phyloP scores from a whole-genome alignment of 23 red algal genomes.

The Cyanidiococcus yangmingshanensis region DNA sequence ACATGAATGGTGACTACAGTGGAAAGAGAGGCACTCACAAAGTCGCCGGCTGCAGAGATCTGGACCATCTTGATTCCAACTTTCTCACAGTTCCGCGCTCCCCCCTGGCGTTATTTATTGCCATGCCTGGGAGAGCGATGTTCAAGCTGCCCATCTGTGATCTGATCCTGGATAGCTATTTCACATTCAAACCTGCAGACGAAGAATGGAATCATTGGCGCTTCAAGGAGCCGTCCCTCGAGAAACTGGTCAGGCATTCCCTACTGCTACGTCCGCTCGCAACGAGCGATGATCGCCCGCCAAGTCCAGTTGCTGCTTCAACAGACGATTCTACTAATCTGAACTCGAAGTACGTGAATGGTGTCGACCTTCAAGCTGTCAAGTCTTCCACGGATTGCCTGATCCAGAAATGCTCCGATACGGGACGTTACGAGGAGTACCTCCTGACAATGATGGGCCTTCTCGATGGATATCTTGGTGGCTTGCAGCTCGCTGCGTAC shows the following conservation, averaged over 20 bases:
- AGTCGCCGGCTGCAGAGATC: no score
- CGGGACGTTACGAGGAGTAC: not conserved
- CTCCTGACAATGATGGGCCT: not conserved
- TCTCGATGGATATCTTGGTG: not conserved
- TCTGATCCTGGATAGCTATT: not conserved
- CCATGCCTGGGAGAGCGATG: not conserved
- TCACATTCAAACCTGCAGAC: not conserved
- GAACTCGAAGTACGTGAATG: no score
- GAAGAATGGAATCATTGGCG: not conserved
- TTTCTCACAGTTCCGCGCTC: not conserved
- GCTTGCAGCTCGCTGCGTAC: not conserved
- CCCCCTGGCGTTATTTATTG: not conserved
- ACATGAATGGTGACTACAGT: no score
- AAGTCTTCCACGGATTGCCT: no score
- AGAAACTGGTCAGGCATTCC: not conserved
- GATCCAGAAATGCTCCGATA: no score
- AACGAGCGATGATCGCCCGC: no score
- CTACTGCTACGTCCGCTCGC: not conserved
- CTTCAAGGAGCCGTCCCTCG: not conserved
- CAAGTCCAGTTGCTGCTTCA: no score
- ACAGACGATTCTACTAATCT: no score
- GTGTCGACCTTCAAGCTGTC: no score
- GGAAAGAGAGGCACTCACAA: no score
- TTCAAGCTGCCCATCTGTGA: not conserved
- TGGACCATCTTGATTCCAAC: no score